These are phyloP conservation scores for Hypsizygus marmoreus DNA, from an alignment of 768 basidiomycete genomes.

Conservation along the genomic window DNA sequence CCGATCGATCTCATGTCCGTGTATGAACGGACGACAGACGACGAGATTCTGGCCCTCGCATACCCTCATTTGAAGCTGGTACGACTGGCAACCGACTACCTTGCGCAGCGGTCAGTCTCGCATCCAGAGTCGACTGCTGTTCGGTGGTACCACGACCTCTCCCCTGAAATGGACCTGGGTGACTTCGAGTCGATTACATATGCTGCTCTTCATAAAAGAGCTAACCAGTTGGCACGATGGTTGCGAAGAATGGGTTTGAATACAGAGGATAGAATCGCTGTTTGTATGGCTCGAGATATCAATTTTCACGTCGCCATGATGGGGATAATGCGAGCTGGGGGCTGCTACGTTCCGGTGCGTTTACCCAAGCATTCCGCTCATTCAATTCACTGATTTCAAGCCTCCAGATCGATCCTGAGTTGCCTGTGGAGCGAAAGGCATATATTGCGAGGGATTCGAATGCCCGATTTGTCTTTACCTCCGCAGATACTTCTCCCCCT, in stretches of 20 bases:
- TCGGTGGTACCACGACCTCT: conserved; percentile 32
- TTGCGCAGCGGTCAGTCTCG: conserved; percentile 22
- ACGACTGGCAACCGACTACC: conserved; percentile 31
- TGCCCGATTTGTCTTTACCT: conserved; percentile 43
- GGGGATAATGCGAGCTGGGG: conserved; percentile 49
- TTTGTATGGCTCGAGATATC: conserved; percentile 45
- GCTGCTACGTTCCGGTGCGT: conserved; percentile 53
- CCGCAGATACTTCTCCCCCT: conserved; percentile 17
- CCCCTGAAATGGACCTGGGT: conserved; percentile 16
- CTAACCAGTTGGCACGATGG: conserved; percentile 47
- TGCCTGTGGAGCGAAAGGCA: conserved; percentile 45
- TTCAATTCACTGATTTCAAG: neutral
- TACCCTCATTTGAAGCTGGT: conserved; percentile 25
- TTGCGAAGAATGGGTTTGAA: conserved; percentile 34
- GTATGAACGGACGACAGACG: conserved; percentile 21
- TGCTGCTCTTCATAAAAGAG: conserved; percentile 31
- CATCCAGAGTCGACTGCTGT: conserved; percentile 27
- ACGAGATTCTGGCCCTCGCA: conserved; percentile 19
- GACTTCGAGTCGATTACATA: conserved; percentile 35
- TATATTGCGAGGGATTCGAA: conserved; percentile 46
- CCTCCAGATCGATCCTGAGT: conserved; percentile 51
- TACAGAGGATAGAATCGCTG: conserved; percentile 42
- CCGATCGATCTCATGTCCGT: conserved; percentile 26
- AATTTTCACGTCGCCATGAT: conserved; percentile 44
- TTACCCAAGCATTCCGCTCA: neutral